phyloP scores from a whole-genome alignment of 495 filamentous ascomycete species.

The Aspergillus egyptiacus region DNA sequence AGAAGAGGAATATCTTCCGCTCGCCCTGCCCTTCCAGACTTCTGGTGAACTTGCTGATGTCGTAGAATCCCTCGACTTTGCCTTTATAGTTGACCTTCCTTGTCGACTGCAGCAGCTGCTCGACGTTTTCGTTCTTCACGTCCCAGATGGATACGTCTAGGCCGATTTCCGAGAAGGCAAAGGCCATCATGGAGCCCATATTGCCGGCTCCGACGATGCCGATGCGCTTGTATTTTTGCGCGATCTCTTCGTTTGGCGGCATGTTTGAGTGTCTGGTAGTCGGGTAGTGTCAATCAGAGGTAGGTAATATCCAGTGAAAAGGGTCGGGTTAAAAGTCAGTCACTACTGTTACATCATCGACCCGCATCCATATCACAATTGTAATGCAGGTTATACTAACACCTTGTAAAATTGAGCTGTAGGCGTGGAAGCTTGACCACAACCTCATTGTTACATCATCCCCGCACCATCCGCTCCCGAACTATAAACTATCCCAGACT shows the following conservation, averaged over 20 bases:
- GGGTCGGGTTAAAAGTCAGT: no score
- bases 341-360: slow-evolving; percentile 3
- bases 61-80: slow-evolving; percentile 30
- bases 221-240: slow-evolving; percentile 40
- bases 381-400: background rate
- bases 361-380: background rate
- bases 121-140: slow-evolving; percentile 43
- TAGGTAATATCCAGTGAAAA: no score
- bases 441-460: slow-evolving; percentile 17
- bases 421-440: background rate
- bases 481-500: no score
- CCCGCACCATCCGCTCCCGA: background rate
- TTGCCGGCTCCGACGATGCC: slow-evolving; percentile 60
- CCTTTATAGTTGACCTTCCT: slow-evolving; percentile 26
- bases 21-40: slow-evolving; percentile 32
- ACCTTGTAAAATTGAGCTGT: no score
- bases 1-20: slow-evolving; percentile 56
- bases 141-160: slow-evolving; percentile 58
- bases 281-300: no score
- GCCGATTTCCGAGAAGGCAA: slow-evolving; percentile 57
- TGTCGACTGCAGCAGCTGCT: slow-evolving; percentile 22
- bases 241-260: slow-evolving; percentile 12
- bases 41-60: slow-evolving; percentile 36
- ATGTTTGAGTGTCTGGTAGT: no score
- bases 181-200: slow-evolving; percentile 62